Base-by-base conservation (phyloP, 164 flowering plant genomes). In the Piper longum region DNA sequence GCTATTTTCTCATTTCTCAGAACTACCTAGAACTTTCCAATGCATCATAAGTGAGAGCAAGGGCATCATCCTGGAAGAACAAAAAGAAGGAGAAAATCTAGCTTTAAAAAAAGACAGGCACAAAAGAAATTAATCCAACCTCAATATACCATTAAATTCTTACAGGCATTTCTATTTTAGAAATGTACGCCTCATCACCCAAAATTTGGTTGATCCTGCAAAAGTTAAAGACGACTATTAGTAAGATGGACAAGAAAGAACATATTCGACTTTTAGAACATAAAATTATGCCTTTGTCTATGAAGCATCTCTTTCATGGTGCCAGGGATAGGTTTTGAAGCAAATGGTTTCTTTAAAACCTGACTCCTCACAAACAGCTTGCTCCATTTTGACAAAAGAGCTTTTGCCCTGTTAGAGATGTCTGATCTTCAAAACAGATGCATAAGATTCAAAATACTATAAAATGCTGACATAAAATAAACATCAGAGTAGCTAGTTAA, bases 381-480 rank as follows among this genome's bases (percentile, higher is more conserved):
- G 83, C 95, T 95, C 99, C 87, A 95, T 72, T 80, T 83, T 54
- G 97, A 70, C 69, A 95, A 67, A 67, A 88, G 71, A 72, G 73
- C 71, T 72, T 82, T 91, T 73, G 99, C 95, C 88, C 96, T 95
- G 88, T 89, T 86, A 75, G 99, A 91, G 74, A 93, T 75, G 79
- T 87, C 99, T 95, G 97, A 85, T 87, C 89, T 80, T 83, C 92
- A 87, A 85, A 85, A 82, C 84, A 93, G 85, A 80, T 77, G 80
- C 73, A 81, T 83, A 76, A 82, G 88, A 80, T 76, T 76, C 71
- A 74, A 77, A 62, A 70, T 75, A 68, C 18, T 45, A 65, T 39
- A 4, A 39, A 12, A 62, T 52, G 54, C 14, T 12, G 16, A 26
- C 2, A 26, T 26, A 26, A 26, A 26, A 26, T 26, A 26, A 26